Conservation (phyloP, 805 yeast species). For the Lachancea cidri region DNA sequence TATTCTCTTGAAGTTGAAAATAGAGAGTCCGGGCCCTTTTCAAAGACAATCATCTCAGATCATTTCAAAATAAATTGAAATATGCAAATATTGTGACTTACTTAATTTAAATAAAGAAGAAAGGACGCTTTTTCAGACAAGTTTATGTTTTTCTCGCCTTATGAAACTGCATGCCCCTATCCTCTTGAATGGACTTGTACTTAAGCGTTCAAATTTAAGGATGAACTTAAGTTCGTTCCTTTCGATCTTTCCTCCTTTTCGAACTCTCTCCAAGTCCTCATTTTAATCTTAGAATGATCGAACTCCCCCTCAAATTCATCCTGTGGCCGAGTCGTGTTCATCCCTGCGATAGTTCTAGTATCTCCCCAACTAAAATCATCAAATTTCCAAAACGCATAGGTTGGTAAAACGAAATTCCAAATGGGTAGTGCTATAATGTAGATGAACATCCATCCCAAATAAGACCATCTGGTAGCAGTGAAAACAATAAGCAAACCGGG, state of each 20-base stretch:
- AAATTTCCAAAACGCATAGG: conserved; percentile 89
- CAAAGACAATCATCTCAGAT: too few relatives aligned
- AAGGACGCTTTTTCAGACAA: too few relatives aligned
- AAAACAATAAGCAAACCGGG: conserved; percentile 79
- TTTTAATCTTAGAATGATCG: conserved; percentile 82
- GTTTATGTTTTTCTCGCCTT: too few relatives aligned
- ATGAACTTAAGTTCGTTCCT: conserved; percentile 1
- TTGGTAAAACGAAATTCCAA: conserved; percentile 87
- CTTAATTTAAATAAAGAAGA: too few relatives aligned
- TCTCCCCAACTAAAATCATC: conserved; percentile 98
- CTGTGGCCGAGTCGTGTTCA: conserved; percentile 51
- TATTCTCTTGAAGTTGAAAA: too few relatives aligned
- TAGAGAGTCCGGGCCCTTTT: too few relatives aligned
- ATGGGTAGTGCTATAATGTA: conserved; percentile 81
- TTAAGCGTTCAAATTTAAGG: conserved; percentile 2
- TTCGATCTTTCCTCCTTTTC: conserved; percentile 49
- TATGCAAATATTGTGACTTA: too few relatives aligned
- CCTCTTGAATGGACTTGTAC: neutral
- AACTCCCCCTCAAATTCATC: conserved; percentile 74
- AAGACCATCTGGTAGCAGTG: conserved; percentile 69
- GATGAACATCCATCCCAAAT: conserved; percentile 71
- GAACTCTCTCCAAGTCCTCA: conserved; percentile 94
- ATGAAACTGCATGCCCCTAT: too few relatives aligned
- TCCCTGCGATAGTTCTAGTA: conserved; percentile 73
- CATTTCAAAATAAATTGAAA: too few relatives aligned